Evolutionary conservation across 495 filamentous ascomycete species (phyloP).

Genomic region (Aspergillus ostianus): DNA sequence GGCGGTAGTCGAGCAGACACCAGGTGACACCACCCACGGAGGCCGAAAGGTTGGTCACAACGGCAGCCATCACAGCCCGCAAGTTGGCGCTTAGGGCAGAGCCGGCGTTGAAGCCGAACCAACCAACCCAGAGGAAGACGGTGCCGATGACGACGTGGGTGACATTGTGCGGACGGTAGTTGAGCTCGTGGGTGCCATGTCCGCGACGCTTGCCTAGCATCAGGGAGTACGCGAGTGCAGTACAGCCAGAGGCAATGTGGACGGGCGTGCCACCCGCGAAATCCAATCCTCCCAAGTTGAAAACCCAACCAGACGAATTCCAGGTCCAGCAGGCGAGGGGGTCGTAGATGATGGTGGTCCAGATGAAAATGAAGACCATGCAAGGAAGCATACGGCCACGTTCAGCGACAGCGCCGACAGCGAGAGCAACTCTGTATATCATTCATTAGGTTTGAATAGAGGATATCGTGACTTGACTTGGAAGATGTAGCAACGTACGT

Average conservation of each 20-base stretch:
- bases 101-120: slow-evolving; percentile 98
- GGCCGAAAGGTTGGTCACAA: slow-evolving; percentile 56
- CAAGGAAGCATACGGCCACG: slow-evolving; percentile 92
- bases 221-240: slow-evolving; percentile 83
- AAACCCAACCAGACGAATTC: slow-evolving; percentile 86
- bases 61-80: slow-evolving; percentile 63
- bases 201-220: slow-evolving; percentile 82
- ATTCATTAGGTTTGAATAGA: slow-evolving; percentile 10
- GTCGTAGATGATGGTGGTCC: slow-evolving; percentile 92
- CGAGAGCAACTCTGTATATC: slow-evolving; percentile 69
- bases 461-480: background rate
- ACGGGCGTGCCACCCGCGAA: slow-evolving; percentile 97
- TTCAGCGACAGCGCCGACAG: slow-evolving; percentile 89
- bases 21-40: slow-evolving; percentile 86
- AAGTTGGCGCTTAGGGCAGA: slow-evolving; percentile 87
- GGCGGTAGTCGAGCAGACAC: slow-evolving; percentile 90
- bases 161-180: slow-evolving; percentile 97
- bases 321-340: slow-evolving; percentile 98
- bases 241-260: slow-evolving; percentile 87
- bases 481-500: slow-evolving; percentile 55
- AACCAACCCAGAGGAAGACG: slow-evolving; percentile 98
- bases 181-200: slow-evolving; percentile 83
- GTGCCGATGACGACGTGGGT: slow-evolving; percentile 96
- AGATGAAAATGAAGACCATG: slow-evolving; percentile 95
- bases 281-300: slow-evolving; percentile 81